Base-by-base conservation (phyloP, 306 rosid genomes). In the Delonix regia region DNA sequence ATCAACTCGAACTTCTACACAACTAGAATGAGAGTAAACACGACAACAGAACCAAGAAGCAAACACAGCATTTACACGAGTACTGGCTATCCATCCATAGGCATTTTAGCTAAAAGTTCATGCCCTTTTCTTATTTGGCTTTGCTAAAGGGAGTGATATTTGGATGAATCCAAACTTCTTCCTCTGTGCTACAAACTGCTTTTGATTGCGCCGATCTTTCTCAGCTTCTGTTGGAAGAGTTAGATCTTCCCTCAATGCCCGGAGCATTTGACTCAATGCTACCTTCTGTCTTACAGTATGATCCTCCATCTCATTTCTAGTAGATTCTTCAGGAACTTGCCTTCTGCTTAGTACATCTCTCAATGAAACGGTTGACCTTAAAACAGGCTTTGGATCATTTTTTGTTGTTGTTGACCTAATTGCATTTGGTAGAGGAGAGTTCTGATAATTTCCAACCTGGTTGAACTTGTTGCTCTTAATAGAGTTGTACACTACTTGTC, bases 201-300 rank as follows among this genome's bases (percentile, higher is more conserved):
- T 92, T 69, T 83, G 94, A 22, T 85, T 69, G 69, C 63, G 73
- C 62, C 68, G 89, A 61, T 84, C 90, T 74, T 86, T 88, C 84
- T 91, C 98, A 27, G 76, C 71, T 61, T 71, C 87, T 6, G 92
- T 49, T 57, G 92, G 85, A 62, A 87, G 81, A 39, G 88, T 80
- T 71, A 80, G 81, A 77, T 95, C 92, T 66, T 84, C 92, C 81
- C 90, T 93, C 79, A 93, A 69, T 38, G 95, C 92, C 81, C 74
- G 88, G 81, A 95, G 97, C 99, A 95, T 95, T 74, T 95, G 96
- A 75, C 97, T 91, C 90, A 95, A 55, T 42, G 96, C 98, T 66
- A 91, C 99, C 80, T 88, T 93, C 69, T 83, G 89, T 15, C 83
- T 87, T 57, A 76, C 97, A 8, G 75, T 34, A 4, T 83, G 87